Percentiles rank a stretch among this genome's conserved stretches.
Evolutionary conservation across 2,329 filamentous ascomycete species (phyloP).

Genomic region (Neobulgaria alba): DNA sequence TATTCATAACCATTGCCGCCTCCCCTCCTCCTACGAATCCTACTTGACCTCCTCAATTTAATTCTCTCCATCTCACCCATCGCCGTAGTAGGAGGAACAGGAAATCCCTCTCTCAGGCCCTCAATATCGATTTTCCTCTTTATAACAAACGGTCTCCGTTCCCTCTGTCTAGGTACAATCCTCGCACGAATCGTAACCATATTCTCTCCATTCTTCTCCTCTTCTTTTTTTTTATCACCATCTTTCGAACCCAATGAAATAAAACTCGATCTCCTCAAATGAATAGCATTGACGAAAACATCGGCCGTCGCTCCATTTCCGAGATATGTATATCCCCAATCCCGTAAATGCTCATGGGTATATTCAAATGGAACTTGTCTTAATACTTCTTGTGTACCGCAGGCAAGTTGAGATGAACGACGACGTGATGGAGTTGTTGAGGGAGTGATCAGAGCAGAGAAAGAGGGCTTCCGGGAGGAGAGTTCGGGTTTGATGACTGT

Average conservation of each 20-base stretch:
- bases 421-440: no score
- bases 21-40: no score
- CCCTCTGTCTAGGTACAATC: constrained; percentile 33
- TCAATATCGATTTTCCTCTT: constrained; percentile 43
- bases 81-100: constrained; percentile 18
- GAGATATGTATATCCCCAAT: constrained; percentile 36
- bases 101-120: constrained; percentile 35
- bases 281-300: constrained; percentile 37
- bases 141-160: constrained; percentile 39
- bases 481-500: no score
- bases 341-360: constrained; percentile 31
- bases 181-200: constrained; percentile 35
- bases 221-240: not conserved
- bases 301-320: constrained; percentile 35
- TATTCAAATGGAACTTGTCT: constrained; percentile 19
- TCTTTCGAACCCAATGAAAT: constrained; percentile 1
- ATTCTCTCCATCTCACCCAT: not conserved
- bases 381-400: constrained; percentile 6
- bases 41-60: not conserved
- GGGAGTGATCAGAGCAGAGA: no score
- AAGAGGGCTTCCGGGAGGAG: no score
- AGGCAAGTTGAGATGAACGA: no score
- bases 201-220: not conserved
- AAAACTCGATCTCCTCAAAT: constrained; percentile 30
- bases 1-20: no score